Base-by-base conservation (phyloP, 179 eudicot species). In the Sideroxylon spinosum region DNA sequence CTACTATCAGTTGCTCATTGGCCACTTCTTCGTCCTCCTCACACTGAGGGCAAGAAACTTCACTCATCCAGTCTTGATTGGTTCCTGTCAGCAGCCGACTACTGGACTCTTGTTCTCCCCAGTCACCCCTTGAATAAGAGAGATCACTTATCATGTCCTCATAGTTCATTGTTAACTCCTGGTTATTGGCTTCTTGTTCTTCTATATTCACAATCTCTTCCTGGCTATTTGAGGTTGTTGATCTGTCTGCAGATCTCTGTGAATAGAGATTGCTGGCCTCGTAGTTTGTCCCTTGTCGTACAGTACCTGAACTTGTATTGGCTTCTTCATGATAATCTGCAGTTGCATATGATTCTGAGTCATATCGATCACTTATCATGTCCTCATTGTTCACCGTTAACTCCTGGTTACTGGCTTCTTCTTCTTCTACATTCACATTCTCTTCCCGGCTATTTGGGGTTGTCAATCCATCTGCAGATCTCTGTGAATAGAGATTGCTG, bases 11-110 rank as follows among this genome's bases (percentile, higher is more conserved):
- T 29, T 78, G 81, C 16, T 59, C 19, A 50, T 74, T 60, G 11
- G 52, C 73, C 12, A 81, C 80, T n/a, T 79, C 73, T 74, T 84
- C 86, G 19, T 80, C 86, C 84, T 81, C 79, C 53, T 86, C 86
- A 49, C 79, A 74, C 70, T 87, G 85, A 16, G 86, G 78, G 22
- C 81, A 83, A n/a, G 83, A 77, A 61, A 69, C 69, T 53, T 83
- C 89, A 76, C 22, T 77, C 19, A 66, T 78, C 86, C 86, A 84
- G 9, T 89, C 86, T 65, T 82, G 80, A 75, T 76, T 77, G 49
- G 69, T 71, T 80, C 72, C 85, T 71, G 52, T 26, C 26, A 75
- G 37, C 19, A 74, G 48, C 32, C 64, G 83, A 5, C 49, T 37
- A 50, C 20, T 52, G 0, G 70, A 28, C 59, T 63, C 81, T 74